These are phyloP conservation scores for Pseudisothecium myosuroides DNA, from an alignment of 225 moss, liverwort and hornwort species.

Conservation along the genomic window DNA sequence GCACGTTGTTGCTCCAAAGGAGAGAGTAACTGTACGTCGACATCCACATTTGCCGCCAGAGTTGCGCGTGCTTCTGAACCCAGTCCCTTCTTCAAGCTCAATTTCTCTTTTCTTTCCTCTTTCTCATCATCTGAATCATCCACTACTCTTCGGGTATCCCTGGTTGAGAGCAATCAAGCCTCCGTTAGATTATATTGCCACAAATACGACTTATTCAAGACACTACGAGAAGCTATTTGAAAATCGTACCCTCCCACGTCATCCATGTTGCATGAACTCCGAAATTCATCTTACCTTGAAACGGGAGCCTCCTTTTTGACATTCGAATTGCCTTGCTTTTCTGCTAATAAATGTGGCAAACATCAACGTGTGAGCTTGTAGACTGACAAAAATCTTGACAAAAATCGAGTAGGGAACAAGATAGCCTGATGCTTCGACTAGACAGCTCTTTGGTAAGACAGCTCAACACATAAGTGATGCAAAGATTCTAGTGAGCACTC, in stretches of 20 bases:
- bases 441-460: background rate
- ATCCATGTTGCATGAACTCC: background rate
- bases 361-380: background rate
- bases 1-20: conserved; percentile 89
- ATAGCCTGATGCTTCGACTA: background rate
- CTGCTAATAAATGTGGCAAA: conserved; percentile 8
- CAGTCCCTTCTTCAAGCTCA: conserved; percentile 68
- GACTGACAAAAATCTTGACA: background rate
- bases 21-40: conserved; percentile 70
- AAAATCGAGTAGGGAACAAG: background rate
- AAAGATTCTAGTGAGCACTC: background rate
- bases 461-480: background rate
- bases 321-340: conserved; percentile 13
- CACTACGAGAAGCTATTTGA: background rate
- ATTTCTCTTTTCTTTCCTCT: conserved; percentile 65
- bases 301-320: background rate
- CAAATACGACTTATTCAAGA: background rate
- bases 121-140: conserved; percentile 49
- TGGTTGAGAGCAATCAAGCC: conserved; percentile 1
- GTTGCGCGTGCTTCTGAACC: conserved; percentile 85
- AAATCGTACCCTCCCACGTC: background rate
- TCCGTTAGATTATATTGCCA: background rate
- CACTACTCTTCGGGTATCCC: conserved; percentile 23
- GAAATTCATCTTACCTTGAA: conserved; percentile 18
- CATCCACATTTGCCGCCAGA: conserved; percentile 52